Conservation (phyloP, 495 filamentous ascomycete species). For the Haplographium delicatum region DNA sequence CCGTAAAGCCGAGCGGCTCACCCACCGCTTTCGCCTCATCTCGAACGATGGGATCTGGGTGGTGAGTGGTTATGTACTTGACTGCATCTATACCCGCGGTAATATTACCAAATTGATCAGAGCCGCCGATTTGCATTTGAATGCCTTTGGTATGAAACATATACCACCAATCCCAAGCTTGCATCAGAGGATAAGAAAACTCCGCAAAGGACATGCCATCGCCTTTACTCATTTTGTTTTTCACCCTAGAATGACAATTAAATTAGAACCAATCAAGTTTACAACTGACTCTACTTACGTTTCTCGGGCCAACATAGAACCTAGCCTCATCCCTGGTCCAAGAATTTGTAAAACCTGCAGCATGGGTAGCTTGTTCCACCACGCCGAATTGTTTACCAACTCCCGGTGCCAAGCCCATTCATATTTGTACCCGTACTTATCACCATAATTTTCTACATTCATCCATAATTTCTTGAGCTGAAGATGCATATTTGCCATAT, state of each 20-base stretch:
- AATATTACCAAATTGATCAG: constrained; percentile 97
- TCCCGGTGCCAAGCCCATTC: constrained; percentile 58
- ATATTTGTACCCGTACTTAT: constrained; percentile 54
- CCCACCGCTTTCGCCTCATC: constrained; percentile 25
- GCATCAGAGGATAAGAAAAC: constrained; percentile 87
- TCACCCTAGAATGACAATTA: constrained; percentile 53
- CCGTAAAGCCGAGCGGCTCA: constrained; percentile 75
- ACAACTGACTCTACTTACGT: constrained; percentile 59
- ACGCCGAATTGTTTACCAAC: constrained; percentile 71
- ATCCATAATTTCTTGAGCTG: constrained; percentile 75
- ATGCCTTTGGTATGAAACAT: constrained; percentile 59
- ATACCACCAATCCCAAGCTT: constrained; percentile 96
- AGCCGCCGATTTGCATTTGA: constrained; percentile 85
- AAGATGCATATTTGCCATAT: constrained; percentile 69
- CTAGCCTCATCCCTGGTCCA: constrained; percentile 66
- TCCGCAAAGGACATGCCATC: constrained; percentile 93
- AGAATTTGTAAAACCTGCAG: constrained; percentile 67
- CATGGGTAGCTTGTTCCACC: constrained; percentile 66
- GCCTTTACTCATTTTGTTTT: constrained; percentile 68
- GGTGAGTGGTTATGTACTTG: constrained; percentile 59
- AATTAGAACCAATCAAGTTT: background rate
- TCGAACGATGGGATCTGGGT: constrained; percentile 31
- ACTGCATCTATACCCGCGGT: constrained; percentile 82
- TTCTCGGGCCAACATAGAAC: constrained; percentile 82
- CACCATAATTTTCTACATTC: constrained; percentile 59